phyloP scores from a whole-genome alignment of 2,329 filamentous ascomycete genomes.

The Penicillium psychrosexuale region DNA sequence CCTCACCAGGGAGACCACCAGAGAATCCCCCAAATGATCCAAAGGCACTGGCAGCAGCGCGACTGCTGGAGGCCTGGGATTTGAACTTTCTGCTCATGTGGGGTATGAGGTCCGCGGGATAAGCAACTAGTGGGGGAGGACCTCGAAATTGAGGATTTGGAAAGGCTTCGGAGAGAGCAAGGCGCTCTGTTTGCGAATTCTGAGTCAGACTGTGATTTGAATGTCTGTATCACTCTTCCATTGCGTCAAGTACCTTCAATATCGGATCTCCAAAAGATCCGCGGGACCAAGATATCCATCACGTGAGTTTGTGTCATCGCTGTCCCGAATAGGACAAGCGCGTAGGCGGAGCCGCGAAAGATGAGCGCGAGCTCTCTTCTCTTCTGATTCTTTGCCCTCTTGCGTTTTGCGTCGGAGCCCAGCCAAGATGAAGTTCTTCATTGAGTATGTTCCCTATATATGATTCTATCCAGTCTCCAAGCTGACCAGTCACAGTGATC shows the following conservation, averaged over 20 bases:
- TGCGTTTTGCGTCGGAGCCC: constrained; percentile 17
- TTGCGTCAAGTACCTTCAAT: not conserved
- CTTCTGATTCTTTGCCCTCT: constrained; percentile 13
- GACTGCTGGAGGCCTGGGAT: constrained; percentile 62
- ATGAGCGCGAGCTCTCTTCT: constrained; percentile 17
- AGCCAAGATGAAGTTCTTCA: constrained; percentile 71
- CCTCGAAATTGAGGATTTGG: constrained; percentile 10
- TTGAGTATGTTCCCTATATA: constrained; percentile 54
- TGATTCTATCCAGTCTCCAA: constrained; percentile 1
- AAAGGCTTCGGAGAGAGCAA: constrained; percentile 4
- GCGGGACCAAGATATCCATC: constrained; percentile 29
- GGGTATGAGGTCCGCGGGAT: constrained; percentile 30
- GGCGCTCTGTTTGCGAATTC: not conserved
- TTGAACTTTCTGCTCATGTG: constrained; percentile 60
- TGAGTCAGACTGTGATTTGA: not conserved
- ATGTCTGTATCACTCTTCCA: not conserved
- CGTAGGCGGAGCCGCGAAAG: constrained; percentile 12
- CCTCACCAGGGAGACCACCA: constrained; percentile 35
- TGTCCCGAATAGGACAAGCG: constrained; percentile 33
- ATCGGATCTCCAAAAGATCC: constrained; percentile 10
- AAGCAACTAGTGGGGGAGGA: constrained; percentile 20
- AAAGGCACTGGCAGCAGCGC: constrained; percentile 52
- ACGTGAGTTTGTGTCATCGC: constrained; percentile 36
- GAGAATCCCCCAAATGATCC: constrained; percentile 46
- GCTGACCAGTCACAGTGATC: constrained; percentile 49